These are phyloP conservation scores for Leccinum pachyderme DNA, from an alignment of 1,284 basidiomycete species.

Conservation along the genomic window DNA sequence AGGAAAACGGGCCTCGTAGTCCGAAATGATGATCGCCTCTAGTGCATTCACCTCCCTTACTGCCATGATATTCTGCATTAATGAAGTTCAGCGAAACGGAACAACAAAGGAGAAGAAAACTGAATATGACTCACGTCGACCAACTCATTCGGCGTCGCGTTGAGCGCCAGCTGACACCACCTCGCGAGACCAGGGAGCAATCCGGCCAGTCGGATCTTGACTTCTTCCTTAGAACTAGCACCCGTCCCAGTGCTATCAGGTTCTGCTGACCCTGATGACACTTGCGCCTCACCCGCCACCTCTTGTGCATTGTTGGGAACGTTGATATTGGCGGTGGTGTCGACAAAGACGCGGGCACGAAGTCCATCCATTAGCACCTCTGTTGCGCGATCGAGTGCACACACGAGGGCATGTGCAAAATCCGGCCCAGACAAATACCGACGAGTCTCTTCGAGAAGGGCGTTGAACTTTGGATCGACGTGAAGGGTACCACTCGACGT, in stretches of 20 bases:
- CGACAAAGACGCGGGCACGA: constrained; percentile 53
- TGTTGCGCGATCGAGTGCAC: constrained; percentile 67
- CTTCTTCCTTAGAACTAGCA: constrained; percentile 34
- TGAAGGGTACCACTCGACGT: constrained; percentile 28
- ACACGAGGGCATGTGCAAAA: constrained; percentile 66
- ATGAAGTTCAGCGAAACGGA: neutral
- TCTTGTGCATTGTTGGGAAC: constrained; percentile 15
- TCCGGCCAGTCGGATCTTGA: constrained; percentile 65
- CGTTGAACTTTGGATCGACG: constrained; percentile 53
- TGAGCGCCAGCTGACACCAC: constrained; percentile 72
- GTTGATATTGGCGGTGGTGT: constrained; percentile 23
- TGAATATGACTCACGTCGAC: constrained; percentile 62
- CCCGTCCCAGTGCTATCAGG: neutral
- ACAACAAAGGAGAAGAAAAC: neutral
- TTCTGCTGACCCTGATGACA: neutral
- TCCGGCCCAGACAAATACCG: constrained; percentile 63
- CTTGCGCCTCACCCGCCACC: neutral
- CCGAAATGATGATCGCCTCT: constrained; percentile 47
- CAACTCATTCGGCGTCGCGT: constrained; percentile 77
- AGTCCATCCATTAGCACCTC: constrained; percentile 54
- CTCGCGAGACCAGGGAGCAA: constrained; percentile 75
- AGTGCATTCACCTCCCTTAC: constrained; percentile 47
- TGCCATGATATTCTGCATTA: constrained; percentile 38
- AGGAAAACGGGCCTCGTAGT: constrained; percentile 37
- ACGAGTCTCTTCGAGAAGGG: constrained; percentile 70